Percentiles rank a stretch among this genome's conserved stretches.
phyloP scores from a whole-genome alignment of 116 monocot genomes.

The Trichopus zeylanicus region DNA sequence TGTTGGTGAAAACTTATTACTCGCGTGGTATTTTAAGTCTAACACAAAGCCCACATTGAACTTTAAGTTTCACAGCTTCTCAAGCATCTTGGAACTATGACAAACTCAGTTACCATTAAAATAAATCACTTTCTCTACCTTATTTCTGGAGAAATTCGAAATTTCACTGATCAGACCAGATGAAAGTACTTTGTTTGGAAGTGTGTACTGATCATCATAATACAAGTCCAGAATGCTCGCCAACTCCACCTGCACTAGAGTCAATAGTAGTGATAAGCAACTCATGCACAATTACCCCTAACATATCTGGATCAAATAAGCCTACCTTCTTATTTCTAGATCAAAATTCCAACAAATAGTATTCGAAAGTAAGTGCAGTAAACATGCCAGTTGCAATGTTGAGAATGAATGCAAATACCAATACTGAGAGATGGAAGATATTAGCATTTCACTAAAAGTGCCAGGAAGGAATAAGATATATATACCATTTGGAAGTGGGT shows the following conservation, averaged over 20 bases:
- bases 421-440: not conserved
- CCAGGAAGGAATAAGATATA: constrained; percentile 26
- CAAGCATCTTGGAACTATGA: not conserved
- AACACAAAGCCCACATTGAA: no score
- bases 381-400: not conserved
- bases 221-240: constrained; percentile 76
- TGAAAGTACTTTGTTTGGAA: constrained; percentile 54
- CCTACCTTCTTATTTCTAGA: no score
- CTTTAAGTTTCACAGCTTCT: no score
- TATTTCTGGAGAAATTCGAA: constrained; percentile 25
- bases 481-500: constrained; percentile 96
- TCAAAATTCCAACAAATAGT: no score
- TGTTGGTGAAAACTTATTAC: no score
- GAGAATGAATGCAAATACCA: not conserved
- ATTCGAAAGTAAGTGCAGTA: no score
- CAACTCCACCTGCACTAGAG: constrained; percentile 56
- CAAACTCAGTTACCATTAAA: not conserved
- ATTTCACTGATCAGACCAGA: constrained; percentile 35
- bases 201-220: constrained; percentile 78
- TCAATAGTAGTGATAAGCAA: not conserved
- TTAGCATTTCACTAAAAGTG: constrained; percentile 1
- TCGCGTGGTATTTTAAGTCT: no score
- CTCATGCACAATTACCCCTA: not conserved
- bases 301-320: no score
- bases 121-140: constrained; percentile 17